Evolutionary conservation across 495 filamentous ascomycete species (phyloP).

Genomic region (Aspergillus sparsus): DNA sequence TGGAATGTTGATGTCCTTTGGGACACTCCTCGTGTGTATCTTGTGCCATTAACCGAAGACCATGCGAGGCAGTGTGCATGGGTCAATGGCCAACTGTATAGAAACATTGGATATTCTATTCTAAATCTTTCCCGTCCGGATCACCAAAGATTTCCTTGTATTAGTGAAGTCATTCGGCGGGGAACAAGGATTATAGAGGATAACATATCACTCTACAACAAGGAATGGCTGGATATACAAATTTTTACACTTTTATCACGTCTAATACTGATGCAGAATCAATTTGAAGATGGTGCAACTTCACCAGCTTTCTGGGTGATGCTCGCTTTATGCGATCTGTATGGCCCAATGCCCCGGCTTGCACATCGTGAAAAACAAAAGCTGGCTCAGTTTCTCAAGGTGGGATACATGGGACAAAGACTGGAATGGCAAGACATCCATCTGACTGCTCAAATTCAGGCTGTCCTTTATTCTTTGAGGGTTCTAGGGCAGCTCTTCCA

Average conservation of each 20-base stretch:
- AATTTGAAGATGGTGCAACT: constrained; percentile 12
- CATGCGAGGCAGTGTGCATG: constrained; percentile 62
- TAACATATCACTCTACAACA: constrained; percentile 26
- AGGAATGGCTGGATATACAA: constrained; percentile 21
- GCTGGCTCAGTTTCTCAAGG: constrained; percentile 29
- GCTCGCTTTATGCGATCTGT: constrained; percentile 39
- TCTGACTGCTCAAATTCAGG: constrained; percentile 61
- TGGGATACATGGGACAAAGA: constrained; percentile 28
- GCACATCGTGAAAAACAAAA: constrained; percentile 17
- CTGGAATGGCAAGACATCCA: constrained; percentile 63
- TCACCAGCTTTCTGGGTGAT: constrained; percentile 36
- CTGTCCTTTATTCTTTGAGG: constrained; percentile 64
- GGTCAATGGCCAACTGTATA: constrained; percentile 53
- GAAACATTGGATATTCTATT: constrained; percentile 61
- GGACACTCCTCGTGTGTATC: constrained; percentile 49
- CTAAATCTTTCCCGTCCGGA: constrained; percentile 43
- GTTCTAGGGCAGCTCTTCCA: constrained; percentile 60
- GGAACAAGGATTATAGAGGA: constrained; percentile 41
- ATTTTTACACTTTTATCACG: constrained; percentile 19
- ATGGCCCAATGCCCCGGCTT: constrained; percentile 13
- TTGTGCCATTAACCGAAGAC: constrained; percentile 61
- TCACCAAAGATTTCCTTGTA: constrained; percentile 16
- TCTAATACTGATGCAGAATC: constrained; percentile 23
- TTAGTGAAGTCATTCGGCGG: constrained; percentile 53
- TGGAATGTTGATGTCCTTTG: constrained; percentile 18